Evolutionary conservation across 225 moss, liverwort and hornwort species (phyloP), one percentile per base, ranked within the genome.

Genomic region (Ulota crispa): DNA sequence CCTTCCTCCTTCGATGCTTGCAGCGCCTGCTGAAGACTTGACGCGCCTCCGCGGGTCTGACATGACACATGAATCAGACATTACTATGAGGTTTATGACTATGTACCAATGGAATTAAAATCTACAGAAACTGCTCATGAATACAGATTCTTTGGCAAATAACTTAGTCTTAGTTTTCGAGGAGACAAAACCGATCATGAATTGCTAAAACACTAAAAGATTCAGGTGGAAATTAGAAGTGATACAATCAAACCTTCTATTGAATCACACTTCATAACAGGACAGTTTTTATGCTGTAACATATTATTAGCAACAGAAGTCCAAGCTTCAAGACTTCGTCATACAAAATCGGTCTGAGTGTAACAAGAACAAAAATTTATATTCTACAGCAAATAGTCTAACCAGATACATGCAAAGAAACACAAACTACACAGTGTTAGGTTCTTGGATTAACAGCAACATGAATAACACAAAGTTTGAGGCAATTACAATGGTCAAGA

Each of bases 11-110:
- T 80, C 26, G 70, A 84, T 69, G 64, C 70, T 62, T 70, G 82
- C 77, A 90, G 72, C 65, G 78, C 75, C 45, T 56, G 73, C 74
- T 77, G 74, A 81, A 90, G 82, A 65, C 39, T 59, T 31, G 66
- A 66, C 23, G 32, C 65, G 56, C 74, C 75, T 64, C 47, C 82
- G 60, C 5, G 24, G 61, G 53, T 68, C 90, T 90, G 52, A 71
- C 41, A 80, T 6, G 16, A 61, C 69, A 71, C 68, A 67, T 56
- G 32, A 30, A 28, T 34, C 73, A 84, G 26, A 55, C 15, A 31
- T 55, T 16, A 42, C 41, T 37, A 69, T 26, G 14, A 14, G 43
- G 6, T 27, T 77, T 14, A 14, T 23, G 41, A 28, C 30, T 67
- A 50, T 1, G 18, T 50, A 47, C 16, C 16, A 81, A 15, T 63